Evolutionary conservation across 1,139 yeast genomes (phyloP).

Genomic region (Hyphopichia burtonii): DNA sequence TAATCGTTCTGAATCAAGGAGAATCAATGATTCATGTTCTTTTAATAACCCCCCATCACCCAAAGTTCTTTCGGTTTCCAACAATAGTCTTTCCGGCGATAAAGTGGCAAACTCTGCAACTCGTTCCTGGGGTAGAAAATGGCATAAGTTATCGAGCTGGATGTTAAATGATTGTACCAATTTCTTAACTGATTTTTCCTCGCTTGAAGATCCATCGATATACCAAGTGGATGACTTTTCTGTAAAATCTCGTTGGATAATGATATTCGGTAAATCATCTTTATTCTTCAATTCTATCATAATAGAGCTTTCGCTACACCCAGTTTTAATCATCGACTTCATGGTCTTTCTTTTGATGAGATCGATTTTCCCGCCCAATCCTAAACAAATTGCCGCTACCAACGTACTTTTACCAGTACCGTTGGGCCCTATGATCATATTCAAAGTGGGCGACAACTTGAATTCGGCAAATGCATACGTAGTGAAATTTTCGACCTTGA

Average conservation of each 20-base stretch:
- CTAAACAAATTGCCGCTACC: slow-evolving; percentile 91
- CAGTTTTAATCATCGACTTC: slow-evolving; percentile 77
- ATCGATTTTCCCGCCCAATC: slow-evolving; percentile 79
- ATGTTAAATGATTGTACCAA: slow-evolving; percentile 58
- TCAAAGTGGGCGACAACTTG: slow-evolving; percentile 76
- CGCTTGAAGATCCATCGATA: slow-evolving; percentile 44
- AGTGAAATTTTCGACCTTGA: slow-evolving; percentile 73
- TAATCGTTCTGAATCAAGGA: slow-evolving; percentile 44
- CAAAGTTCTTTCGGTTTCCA: slow-evolving; percentile 81
- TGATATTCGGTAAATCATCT: slow-evolving; percentile 22
- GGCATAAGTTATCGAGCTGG: slow-evolving; percentile 89
- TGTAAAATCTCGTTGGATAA: slow-evolving; percentile 38
- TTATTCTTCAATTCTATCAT: slow-evolving; percentile 63
- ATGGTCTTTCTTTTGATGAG: slow-evolving; percentile 76
- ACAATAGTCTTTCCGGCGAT: slow-evolving; percentile 69
- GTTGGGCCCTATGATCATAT: slow-evolving; percentile 95
- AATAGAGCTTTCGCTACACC: slow-evolving; percentile 54
- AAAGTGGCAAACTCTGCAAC: slow-evolving; percentile 90
- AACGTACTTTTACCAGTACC: slow-evolving; percentile 96
- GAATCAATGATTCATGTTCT: slow-evolving; percentile 58
- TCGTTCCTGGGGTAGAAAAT: slow-evolving; percentile 91
- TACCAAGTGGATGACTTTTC: slow-evolving; percentile 59
- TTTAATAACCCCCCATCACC: slow-evolving; percentile 58
- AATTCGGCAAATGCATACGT: slow-evolving; percentile 80
- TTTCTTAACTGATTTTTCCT: slow-evolving; percentile 47